Evolutionary conservation across 2,329 filamentous ascomycete species (phyloP).

Genomic region (Chrysoporthe cubensis): DNA sequence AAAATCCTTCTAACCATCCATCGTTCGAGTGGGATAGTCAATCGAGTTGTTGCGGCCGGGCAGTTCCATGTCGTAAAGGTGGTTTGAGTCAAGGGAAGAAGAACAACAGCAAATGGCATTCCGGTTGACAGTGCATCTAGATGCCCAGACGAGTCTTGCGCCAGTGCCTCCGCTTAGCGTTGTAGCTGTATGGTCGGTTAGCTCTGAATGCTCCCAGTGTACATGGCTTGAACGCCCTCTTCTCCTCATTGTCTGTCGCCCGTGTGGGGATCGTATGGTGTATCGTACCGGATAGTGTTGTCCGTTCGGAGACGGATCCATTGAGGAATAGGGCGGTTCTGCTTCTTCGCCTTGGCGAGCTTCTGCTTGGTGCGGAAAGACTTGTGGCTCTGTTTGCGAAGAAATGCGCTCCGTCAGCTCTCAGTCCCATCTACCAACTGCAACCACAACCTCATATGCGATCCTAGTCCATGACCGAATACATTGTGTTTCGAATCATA

Average conservation of each 20-base stretch:
- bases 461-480: background rate
- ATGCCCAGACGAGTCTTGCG: constrained; percentile 99
- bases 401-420: constrained; percentile 23
- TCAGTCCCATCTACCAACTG: constrained; percentile 19
- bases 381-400: constrained; percentile 86
- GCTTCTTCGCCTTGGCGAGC: constrained; percentile 99
- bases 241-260: background rate
- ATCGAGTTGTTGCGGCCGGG: constrained; percentile 5
- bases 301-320: constrained; percentile 98
- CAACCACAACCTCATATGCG: constrained; percentile 7
- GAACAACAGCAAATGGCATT: constrained; percentile 30
- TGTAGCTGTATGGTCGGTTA: constrained; percentile 73
- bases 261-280: constrained; percentile 8
- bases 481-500: background rate
- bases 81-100: constrained; percentile 32
- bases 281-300: constrained; percentile 97
- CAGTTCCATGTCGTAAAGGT: constrained; percentile 25
- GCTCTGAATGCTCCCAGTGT: constrained; percentile 15
- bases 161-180: constrained; percentile 99
- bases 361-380: constrained; percentile 99
- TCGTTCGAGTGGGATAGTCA: constrained; percentile 35
- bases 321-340: constrained; percentile 99
- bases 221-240: background rate
- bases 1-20: constrained; percentile 25
- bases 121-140: constrained; percentile 66